These are phyloP conservation scores for Malus hybrid DNA, from an alignment of 331 rosid genomes.

Conservation along the genomic window DNA sequence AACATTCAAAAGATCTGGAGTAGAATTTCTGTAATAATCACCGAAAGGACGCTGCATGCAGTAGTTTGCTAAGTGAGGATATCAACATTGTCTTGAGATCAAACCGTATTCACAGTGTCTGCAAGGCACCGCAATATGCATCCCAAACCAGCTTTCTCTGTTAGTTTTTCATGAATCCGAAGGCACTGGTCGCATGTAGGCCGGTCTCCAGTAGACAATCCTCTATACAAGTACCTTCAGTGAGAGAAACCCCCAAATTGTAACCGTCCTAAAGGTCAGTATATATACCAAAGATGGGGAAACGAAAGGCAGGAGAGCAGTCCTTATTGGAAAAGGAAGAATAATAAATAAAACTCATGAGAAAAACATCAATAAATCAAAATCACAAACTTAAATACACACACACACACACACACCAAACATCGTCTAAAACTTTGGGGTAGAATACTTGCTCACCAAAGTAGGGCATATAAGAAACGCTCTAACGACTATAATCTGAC, in stretches of 20 bases:
- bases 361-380: background rate
- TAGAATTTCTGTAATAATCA: background rate
- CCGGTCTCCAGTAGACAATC: slow-evolving; percentile 92
- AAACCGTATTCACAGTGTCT: slow-evolving; percentile 74
- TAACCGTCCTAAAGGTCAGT: background rate
- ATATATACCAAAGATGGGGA: background rate
- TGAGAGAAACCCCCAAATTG: slow-evolving; percentile 5
- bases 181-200: slow-evolving; percentile 97
- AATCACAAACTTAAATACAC: background rate
- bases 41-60: background rate
- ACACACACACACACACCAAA: background rate
- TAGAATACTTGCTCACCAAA: background rate
- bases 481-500: background rate
- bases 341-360: background rate
- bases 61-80: background rate
- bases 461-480: background rate
- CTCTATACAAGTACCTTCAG: slow-evolving; percentile 85
- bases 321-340: background rate
- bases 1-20: background rate
- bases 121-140: slow-evolving; percentile 86
- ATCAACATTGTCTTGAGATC: slow-evolving; percentile 13
- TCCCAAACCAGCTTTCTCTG: slow-evolving; percentile 89
- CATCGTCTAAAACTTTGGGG: background rate
- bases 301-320: background rate
- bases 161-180: slow-evolving; percentile 80